Conservation (phyloP, 768 basidiomycete species). For the Xerocomus spinulosus region DNA sequence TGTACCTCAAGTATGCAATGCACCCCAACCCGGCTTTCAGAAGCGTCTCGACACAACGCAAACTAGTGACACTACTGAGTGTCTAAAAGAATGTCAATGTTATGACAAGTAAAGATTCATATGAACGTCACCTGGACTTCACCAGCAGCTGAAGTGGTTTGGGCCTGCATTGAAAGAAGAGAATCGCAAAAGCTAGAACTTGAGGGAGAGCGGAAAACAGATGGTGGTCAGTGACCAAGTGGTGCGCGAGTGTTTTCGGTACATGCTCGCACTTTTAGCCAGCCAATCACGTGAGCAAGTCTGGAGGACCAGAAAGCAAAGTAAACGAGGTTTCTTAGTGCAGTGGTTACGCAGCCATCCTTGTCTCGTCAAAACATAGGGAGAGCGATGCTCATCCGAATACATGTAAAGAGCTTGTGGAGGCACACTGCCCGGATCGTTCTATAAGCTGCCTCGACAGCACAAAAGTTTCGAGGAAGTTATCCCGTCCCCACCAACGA, state of each 20-base stretch:
- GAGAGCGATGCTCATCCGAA: neutral
- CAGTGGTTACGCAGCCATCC: neutral
- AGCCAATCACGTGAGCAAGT: slow-evolving; percentile 19
- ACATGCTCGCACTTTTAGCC: slow-evolving; percentile 17
- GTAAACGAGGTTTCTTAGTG: neutral
- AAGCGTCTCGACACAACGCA: slow-evolving; percentile 67
- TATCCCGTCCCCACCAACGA: slow-evolving; percentile 49
- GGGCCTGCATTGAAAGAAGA: slow-evolving; percentile 24
- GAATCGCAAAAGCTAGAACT: neutral
- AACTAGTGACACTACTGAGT: slow-evolving; percentile 56
- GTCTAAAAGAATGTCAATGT: slow-evolving; percentile 30
- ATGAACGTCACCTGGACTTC: slow-evolving; percentile 24
- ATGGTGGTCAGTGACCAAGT: neutral
- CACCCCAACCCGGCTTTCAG: slow-evolving; percentile 70
- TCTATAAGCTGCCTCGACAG: neutral
- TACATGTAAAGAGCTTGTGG: neutral
- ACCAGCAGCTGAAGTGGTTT: slow-evolving; percentile 11
- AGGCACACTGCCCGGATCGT: neutral
- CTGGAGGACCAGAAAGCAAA: too few species aligned
- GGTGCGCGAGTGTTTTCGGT: neutral
- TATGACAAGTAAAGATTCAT: neutral
- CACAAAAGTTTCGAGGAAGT: slow-evolving; percentile 14
- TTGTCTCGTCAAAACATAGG: too few species aligned
- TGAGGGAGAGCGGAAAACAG: neutral
- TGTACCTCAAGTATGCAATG: slow-evolving; percentile 69